phyloP scores from a whole-genome alignment of 495 filamentous ascomycete genomes.

The Xylaria longipes region DNA sequence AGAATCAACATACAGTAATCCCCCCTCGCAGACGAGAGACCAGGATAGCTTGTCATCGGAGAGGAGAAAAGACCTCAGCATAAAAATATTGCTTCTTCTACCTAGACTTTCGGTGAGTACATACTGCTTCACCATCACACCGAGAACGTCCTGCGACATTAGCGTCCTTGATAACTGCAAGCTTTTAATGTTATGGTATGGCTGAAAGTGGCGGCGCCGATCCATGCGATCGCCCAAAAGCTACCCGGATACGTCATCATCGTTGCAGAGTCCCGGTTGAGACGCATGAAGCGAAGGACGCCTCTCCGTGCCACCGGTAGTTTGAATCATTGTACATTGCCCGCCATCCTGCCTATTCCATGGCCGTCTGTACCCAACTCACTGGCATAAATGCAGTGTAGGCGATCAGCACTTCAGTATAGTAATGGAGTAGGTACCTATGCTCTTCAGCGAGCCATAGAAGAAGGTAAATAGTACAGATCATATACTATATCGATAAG shows the following conservation, averaged over 20 bases:
- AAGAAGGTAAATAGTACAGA: neutral
- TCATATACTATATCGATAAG: slow-evolving; percentile 22
- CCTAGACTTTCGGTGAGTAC: neutral
- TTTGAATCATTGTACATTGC: neutral
- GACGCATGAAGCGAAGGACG: neutral
- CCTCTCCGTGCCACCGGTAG: neutral
- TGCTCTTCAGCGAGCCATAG: too few relatives aligned
- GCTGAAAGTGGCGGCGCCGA: slow-evolving; percentile 15
- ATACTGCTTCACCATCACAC: neutral
- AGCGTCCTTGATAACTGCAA: neutral
- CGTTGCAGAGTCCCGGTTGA: slow-evolving; percentile 2
- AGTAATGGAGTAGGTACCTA: neutral
- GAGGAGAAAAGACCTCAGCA: slow-evolving; percentile 6
- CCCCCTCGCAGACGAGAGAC: neutral
- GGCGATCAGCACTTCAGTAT: neutral
- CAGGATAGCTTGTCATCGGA: neutral
- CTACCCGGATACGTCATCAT: neutral
- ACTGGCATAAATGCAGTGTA: neutral
- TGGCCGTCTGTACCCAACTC: neutral
- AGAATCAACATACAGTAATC: neutral
- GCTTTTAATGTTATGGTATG: neutral
- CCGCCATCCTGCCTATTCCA: neutral
- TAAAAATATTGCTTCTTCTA: slow-evolving; percentile 8
- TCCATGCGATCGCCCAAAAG: slow-evolving; percentile 2
- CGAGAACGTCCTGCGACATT: neutral